Percentiles rank a stretch among this genome's conserved stretches.
These are phyloP conservation scores for Leonotis leonurus DNA, from an alignment of 257 asterid species.

Conservation along the genomic window DNA sequence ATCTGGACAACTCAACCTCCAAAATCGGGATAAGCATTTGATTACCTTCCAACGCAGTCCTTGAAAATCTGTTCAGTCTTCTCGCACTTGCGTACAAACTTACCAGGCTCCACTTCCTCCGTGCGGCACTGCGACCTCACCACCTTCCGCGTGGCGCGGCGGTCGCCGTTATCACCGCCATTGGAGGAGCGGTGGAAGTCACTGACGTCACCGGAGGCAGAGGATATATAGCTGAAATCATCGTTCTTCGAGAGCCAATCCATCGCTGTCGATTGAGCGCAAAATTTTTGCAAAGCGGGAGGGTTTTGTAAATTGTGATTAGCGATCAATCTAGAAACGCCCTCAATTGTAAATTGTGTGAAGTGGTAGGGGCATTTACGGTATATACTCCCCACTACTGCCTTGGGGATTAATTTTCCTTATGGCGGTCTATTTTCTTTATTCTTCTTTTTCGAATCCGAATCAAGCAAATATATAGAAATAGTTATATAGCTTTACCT, in stretches of 20 bases:
- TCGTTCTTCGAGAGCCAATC: constrained; percentile 59
- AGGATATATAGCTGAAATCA: constrained; percentile 15
- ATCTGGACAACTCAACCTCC: background rate
- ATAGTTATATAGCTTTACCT: no score
- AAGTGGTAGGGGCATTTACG: background rate
- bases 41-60: constrained; percentile 74
- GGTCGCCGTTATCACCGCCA: constrained; percentile 14
- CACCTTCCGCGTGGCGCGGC: constrained; percentile 57
- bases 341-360: background rate
- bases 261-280: constrained; percentile 33
- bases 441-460: no score
- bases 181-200: constrained; percentile 7
- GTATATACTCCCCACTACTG: background rate
- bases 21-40: background rate
- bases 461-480: no score
- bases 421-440: no score
- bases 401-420: no score
- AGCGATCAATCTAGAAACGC: constrained; percentile 2
- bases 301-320: background rate
- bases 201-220: constrained; percentile 22
- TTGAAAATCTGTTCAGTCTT: constrained; percentile 63
- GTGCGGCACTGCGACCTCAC: constrained; percentile 65
- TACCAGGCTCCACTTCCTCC: constrained; percentile 79
- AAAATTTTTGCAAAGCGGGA: no score
- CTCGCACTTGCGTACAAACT: constrained; percentile 74